Evolutionary conservation across 192 early-diverging fungal species (phyloP), one percentile per base, ranked within the genome.

Genomic region (Linnemannia hyalina): DNA sequence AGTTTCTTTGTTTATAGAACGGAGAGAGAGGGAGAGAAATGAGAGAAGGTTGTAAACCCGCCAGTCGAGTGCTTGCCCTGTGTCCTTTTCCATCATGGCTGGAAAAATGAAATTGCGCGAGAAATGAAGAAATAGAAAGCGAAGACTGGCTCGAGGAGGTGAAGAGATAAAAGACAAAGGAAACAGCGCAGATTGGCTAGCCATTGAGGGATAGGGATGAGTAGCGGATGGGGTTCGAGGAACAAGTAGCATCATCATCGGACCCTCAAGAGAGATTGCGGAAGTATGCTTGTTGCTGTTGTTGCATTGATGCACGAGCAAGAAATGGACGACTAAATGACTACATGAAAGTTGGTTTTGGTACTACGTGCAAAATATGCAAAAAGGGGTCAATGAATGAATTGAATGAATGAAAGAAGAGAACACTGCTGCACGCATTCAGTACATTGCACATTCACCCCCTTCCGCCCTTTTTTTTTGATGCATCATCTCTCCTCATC

Each of bases 231-330:
- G 41, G 22, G 35, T 71, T 41, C 70, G 35, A 71, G 70, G 1
- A 41, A 71, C 70, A 71, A 71, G 70, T 41, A 71, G 40, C 40
- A 71, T 41, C 36, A 70, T 29, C 68, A 70, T 71, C 41, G n/a
- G 29, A 29, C n/a, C 3, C n/a, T n/a, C 8, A n/a, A n/a, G n/a
- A 15, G 26, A 29, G 38, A 40, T 40, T 5, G 38, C 38, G 38
- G 6, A 6, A 40, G 38, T 42, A 6, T 38, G 68, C 69, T 41
- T 70, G 6, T 20, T 36, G 36, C 35, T 6, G 15, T 22, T 41
- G 4, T 32, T 41, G 18, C 41, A 70, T 16, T 70, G 23, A 70
- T 6, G 41, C 38, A 41, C 38, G 41, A 38, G 41, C 42, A 71
- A 10, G 38, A 71, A 13, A 18, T 36, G 22, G 41, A 71, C 35